Evolutionary conservation across 345 rosid genomes (phyloP).

Genomic region (Rhodomyrtus tomentosa): DNA sequence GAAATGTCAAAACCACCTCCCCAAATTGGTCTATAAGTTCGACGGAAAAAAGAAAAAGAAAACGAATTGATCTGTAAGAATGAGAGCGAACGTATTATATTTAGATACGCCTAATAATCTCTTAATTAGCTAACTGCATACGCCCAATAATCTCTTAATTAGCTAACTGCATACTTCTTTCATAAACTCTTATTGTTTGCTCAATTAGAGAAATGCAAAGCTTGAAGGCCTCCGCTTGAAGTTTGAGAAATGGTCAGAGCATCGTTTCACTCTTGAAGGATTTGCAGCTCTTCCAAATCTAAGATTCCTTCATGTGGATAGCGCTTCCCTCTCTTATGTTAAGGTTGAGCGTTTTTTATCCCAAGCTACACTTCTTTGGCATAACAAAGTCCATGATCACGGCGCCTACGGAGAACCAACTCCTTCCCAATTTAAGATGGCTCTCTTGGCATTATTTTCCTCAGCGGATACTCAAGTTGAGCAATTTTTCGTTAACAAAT

Average conservation of each 20-base stretch:
- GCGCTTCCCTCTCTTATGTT: fast-evolving
- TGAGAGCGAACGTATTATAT: too few relatives aligned
- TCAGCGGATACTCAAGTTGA: background rate
- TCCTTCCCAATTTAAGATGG: background rate
- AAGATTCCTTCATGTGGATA: background rate
- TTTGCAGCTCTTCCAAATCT: background rate
- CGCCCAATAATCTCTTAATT: too few relatives aligned
- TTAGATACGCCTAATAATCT: too few relatives aligned
- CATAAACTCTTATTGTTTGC: background rate
- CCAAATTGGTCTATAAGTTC: background rate
- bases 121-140: too few relatives aligned
- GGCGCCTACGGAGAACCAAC: background rate
- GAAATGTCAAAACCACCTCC: too few relatives aligned
- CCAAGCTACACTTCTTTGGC: background rate
- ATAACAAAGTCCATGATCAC: background rate
- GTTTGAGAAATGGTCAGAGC: background rate
- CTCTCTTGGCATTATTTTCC: background rate
- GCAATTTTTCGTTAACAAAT: background rate
- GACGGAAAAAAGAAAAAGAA: too few relatives aligned
- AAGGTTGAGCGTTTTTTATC: background rate
- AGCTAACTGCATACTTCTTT: background rate
- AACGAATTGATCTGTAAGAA: background rate
- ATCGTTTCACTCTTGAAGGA: background rate
- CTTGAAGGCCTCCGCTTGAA: background rate
- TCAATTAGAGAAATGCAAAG: background rate